Conservation (phyloP, 805 yeast genomes). For the Candida tammaniensis region DNA sequence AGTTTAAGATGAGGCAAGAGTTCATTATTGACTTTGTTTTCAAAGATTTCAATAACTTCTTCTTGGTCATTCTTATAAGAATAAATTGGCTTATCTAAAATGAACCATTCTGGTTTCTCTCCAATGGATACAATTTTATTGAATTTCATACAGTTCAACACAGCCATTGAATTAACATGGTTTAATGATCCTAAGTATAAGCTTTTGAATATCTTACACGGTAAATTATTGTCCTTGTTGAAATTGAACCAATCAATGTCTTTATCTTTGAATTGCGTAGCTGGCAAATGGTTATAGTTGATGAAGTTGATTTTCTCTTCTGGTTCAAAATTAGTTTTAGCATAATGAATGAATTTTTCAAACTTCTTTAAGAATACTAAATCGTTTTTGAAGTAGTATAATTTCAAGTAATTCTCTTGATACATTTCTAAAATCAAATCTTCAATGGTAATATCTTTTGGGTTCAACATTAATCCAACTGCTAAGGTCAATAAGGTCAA, state of each 20-base stretch:
- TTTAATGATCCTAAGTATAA: conserved; percentile 30
- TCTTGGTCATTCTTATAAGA: conserved; percentile 17
- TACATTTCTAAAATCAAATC: conserved; percentile 22
- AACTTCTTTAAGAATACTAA: conserved; percentile 25
- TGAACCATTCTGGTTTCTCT: conserved; percentile 34
- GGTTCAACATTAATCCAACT: conserved; percentile 13
- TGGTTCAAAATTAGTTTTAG: conserved; percentile 2
- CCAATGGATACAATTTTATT: conserved; percentile 32
- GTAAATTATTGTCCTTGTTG: conserved; percentile 33
- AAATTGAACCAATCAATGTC: conserved; percentile 33
- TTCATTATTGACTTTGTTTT: conserved; percentile 7
- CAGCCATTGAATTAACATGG: conserved; percentile 32
- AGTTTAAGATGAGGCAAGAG: conserved; percentile 12
- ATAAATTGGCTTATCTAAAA: conserved; percentile 15
- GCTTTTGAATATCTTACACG: conserved; percentile 27
- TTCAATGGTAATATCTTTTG: conserved; percentile 16
- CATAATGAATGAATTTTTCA: conserved; percentile 24
- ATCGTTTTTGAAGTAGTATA: conserved; percentile 30
- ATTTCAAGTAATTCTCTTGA: conserved; percentile 16
- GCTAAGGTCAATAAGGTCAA: conserved; percentile 23
- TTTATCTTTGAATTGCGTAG: not conserved
- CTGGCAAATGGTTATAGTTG: conserved; percentile 8
- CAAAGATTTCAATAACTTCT: conserved; percentile 12
- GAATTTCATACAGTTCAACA: conserved; percentile 23
- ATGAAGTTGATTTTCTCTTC: conserved; percentile 8